phyloP scores from a whole-genome alignment of 2,329 filamentous ascomycete species.

The Pseudomassariella vexata region DNA sequence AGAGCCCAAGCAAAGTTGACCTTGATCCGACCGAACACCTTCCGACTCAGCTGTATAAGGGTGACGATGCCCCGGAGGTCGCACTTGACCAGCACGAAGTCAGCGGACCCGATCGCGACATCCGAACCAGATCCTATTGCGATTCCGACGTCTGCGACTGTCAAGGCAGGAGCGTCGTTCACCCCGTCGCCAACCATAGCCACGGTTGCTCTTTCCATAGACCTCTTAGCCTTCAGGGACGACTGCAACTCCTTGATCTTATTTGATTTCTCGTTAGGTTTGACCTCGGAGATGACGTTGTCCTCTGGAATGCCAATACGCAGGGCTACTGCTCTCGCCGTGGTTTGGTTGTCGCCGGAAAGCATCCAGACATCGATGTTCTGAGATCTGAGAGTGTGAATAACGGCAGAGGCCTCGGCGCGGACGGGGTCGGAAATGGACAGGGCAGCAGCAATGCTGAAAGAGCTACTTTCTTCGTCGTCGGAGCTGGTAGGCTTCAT shows the following conservation, averaged over 20 bases:
- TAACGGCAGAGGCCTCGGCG: conserved; percentile 60
- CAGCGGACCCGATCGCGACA: conserved; percentile 74
- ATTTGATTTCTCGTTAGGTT: conserved; percentile 76
- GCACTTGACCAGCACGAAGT: conserved; percentile 75
- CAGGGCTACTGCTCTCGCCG: conserved; percentile 71
- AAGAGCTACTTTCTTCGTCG: too few relatives aligned
- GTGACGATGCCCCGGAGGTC: conserved; percentile 66
- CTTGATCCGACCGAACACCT: conserved; percentile 72
- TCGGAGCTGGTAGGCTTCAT: conserved; percentile 47
- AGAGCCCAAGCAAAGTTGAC: conserved; percentile 84
- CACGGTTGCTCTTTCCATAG: conserved; percentile 42
- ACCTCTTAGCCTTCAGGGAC: conserved; percentile 31
- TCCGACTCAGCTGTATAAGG: conserved; percentile 63
- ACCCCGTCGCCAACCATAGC: conserved; percentile 89
- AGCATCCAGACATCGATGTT: conserved; percentile 84
- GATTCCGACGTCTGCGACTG: conserved; percentile 75
- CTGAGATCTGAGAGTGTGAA: conserved; percentile 56
- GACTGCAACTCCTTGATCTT: conserved; percentile 61
- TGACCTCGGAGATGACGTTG: conserved; percentile 81
- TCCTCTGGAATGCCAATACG: conserved; percentile 66
- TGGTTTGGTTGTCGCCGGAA: conserved; percentile 84
- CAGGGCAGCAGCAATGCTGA: conserved; percentile 62
- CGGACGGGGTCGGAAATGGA: conserved; percentile 79
- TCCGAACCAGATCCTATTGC: conserved; percentile 80
- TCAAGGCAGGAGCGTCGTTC: conserved; percentile 80